phyloP scores from a whole-genome alignment of 169 alveolate genomes.

The Pseudocohnilembus persalinus region DNA sequence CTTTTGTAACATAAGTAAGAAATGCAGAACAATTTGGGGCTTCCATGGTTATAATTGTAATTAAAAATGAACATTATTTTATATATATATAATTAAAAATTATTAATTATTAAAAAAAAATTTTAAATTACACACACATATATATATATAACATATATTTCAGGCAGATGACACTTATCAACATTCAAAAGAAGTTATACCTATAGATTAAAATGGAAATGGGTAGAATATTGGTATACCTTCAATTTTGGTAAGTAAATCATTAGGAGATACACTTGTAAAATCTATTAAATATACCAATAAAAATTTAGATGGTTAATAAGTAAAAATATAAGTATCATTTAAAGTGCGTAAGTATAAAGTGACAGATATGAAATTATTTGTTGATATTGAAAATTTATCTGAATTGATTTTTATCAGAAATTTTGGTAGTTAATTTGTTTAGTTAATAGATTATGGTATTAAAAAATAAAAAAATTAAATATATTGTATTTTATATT shows the following conservation, averaged over 20 bases:
- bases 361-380: not conserved
- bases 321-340: not conserved
- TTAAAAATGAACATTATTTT: no score
- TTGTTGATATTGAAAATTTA: not conserved
- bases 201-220: not conserved
- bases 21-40: not conserved
- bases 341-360: not conserved
- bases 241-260: not conserved
- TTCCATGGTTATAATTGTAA: not conserved
- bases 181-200: not conserved
- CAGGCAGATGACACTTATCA: not conserved
- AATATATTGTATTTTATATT: no score
- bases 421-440: no score
- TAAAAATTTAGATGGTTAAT: not conserved
- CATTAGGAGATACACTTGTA: not conserved
- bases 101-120: no score
- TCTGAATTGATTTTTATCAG: not conserved
- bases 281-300: no score
- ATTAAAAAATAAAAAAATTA: no score
- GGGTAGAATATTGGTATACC: not conserved
- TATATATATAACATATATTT: no score
- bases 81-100: no score
- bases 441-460: not conserved
- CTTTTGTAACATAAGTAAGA: not conserved
- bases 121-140: no score